phyloP scores from a whole-genome alignment of 2,329 filamentous ascomycete genomes.

The Ophiostoma sp. region DNA sequence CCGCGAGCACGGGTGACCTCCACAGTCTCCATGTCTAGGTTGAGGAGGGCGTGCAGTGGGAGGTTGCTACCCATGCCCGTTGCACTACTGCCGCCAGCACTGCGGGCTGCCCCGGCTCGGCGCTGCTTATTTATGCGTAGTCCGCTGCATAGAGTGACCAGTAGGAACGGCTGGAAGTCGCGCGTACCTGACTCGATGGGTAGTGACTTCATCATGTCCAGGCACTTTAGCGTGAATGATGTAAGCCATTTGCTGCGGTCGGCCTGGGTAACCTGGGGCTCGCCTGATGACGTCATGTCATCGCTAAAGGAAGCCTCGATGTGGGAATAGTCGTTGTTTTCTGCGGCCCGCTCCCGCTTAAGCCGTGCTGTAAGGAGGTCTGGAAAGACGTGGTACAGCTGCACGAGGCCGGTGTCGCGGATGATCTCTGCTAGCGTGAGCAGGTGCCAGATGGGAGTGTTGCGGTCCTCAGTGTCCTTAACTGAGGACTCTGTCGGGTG shows the following conservation, averaged over 20 bases:
- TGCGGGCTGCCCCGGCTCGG: not conserved
- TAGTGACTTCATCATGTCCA: conserved; percentile 44
- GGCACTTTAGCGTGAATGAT: conserved; percentile 45
- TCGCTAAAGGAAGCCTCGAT: conserved; percentile 14
- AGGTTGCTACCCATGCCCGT: conserved; percentile 3
- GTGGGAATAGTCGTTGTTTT: conserved; percentile 26
- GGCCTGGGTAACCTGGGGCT: conserved; percentile 17
- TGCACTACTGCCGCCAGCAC: not conserved
- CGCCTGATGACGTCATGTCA: conserved; percentile 15
- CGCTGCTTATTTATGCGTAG: conserved; percentile 38
- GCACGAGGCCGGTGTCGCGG: conserved; percentile 47
- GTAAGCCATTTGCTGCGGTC: conserved; percentile 41
- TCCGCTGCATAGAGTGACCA: conserved; percentile 47
- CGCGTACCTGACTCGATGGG: conserved; percentile 48
- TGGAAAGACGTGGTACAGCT: conserved; percentile 51
- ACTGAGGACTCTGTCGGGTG: conserved; percentile 44
- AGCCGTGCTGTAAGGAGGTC: conserved; percentile 43
- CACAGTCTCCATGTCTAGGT: conserved; percentile 34
- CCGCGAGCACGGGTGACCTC: conserved; percentile 43
- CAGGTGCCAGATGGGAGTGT: conserved; percentile 49
- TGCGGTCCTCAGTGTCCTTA: conserved; percentile 46
- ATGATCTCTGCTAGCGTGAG: conserved; percentile 49
- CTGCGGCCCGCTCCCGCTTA: conserved; percentile 29
- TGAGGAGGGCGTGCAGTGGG: conserved; percentile 14
- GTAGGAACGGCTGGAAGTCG: conserved; percentile 48